These are phyloP conservation scores for Dryas octopetala DNA, from an alignment of 306 rosid genomes.

Conservation along the genomic window DNA sequence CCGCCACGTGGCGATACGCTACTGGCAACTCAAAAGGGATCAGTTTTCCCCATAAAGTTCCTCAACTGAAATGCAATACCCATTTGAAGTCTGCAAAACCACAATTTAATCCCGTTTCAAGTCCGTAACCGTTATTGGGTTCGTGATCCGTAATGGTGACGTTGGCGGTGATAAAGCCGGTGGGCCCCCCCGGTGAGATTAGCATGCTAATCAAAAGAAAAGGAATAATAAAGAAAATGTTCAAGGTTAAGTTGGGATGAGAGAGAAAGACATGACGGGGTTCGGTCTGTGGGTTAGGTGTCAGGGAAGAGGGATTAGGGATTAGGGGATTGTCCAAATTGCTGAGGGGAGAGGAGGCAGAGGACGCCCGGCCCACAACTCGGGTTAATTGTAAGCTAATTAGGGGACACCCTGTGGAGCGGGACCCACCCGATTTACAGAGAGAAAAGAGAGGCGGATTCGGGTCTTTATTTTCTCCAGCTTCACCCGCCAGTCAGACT, in stretches of 20 bases:
- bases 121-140: conserved; percentile 9
- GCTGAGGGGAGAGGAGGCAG: conserved; percentile 51
- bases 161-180: background rate
- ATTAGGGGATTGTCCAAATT: conserved; percentile 22
- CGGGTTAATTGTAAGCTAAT: conserved; percentile 32
- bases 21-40: background rate
- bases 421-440: conserved; percentile 30
- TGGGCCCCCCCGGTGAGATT: background rate
- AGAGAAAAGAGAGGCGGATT: background rate
- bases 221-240: too few relatives aligned
- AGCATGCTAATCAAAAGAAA: background rate
- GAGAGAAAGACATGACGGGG: conserved; percentile 11
- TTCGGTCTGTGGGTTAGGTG: conserved; percentile 17
- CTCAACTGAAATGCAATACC: conserved; percentile 3
- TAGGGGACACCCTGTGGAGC: conserved; percentile 31
- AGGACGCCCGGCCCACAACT: conserved; percentile 33
- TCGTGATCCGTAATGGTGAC: conserved; percentile 13
- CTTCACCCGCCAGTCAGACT: background rate
- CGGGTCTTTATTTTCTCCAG: background rate
- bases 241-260: background rate
- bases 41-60: conserved; percentile 2
- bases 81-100: conserved; percentile 18
- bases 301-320: conserved; percentile 20
- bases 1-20: conserved; percentile 25
- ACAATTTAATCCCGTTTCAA: background rate